Base-by-base conservation (phyloP, 768 basidiomycete species). In the Pleurotus tuber-regium region DNA sequence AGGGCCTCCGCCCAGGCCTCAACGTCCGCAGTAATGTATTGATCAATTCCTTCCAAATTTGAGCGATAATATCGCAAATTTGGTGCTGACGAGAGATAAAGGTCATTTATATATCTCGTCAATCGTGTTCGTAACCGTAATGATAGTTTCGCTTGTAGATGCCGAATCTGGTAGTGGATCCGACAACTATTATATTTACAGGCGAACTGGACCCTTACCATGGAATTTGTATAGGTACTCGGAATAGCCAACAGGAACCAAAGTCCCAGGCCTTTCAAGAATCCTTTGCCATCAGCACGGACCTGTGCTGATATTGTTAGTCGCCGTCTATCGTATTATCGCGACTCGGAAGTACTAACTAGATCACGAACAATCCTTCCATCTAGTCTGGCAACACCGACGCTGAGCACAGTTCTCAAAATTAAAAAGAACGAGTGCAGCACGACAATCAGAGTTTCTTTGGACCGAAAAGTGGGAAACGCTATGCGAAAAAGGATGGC, bases 181-280 rank as follows among this genome's bases (percentile, higher is more conserved):
- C 14, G 11, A 31, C 19, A 38, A 6, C 14, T 5, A 21, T 19
- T 7, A 30, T 25, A 16, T 24, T 30, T 24, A 43, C 12, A 19
- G 3, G 16, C 6, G 16, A 16, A 29, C 25, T 10, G 43, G 12
- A 24, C 14, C 18, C 40, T 21, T 39, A 90, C 92, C 91, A 98
- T 93, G 1, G 91, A 86, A 63, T 98, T 98, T 0, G 96, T 98
- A 64, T 93, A 94, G 18, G 92, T 93, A 62, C 90, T 92, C 0
- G 96, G 96, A 21, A 98, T 77, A 1, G 94, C 92, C 8, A 98
- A 76, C 8, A 83, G 71, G 62, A 95, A 97, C 96, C 96, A 98
- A 50, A 91, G 73, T 0, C 74, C 87, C 1, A 98, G 69, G 1
- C 94, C 95, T 48, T 73, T 79, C 14, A 92, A 57, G 63, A 98